Evolutionary conservation across 768 basidiomycete species (phyloP), one percentile per base, ranked within the genome.

Genomic region (Russula dissimulans): DNA sequence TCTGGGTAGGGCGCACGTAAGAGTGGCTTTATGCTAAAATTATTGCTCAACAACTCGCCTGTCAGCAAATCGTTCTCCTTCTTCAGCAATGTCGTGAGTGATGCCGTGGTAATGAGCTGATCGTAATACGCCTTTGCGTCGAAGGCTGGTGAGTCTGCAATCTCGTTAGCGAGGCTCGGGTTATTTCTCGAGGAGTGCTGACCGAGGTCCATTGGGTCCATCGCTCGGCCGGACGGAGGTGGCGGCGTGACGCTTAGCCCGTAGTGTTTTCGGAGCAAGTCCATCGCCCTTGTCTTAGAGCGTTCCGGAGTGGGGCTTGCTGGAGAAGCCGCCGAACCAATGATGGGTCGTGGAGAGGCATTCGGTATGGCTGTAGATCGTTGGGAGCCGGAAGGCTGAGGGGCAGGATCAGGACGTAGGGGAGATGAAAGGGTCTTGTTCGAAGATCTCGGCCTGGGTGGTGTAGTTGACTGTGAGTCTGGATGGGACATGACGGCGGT

Each of bases 141-240:
- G 67, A 94, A 94, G 8, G 82, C 83, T 18, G 83, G 71, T 0
- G 91, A 92, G 71, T 94, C 91, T 92, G 43, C 36, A 36, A 42
- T 52, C 29, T 26, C 64, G 54, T 67, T 43, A 47, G n/a, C 55
- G 52, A 0, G 18, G 39, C 15, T 46, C 22, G 32, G 43, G 34
- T 11, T n/a, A 29, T 5, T 45, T 32, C 17, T 29, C 31, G 43
- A 5, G 43, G 59, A 59, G 17, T 14, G 68, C 80, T 60, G 66
- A 83, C 89, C 88, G 59, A 93, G 74, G 66, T 90, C 88, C 87
- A 91, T 89, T 14, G 89, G 87, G 70, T 92, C 91, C 55, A 78
- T 77, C 36, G 73, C 75, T 43, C 78, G 80, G 34, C 82, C 82
- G 55, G 62, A 67, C 22, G 88, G 80, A 4, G 80, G 77, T 12